These are phyloP conservation scores for Hericium rajendrae DNA, from an alignment of 768 basidiomycete species.

Conservation along the genomic window DNA sequence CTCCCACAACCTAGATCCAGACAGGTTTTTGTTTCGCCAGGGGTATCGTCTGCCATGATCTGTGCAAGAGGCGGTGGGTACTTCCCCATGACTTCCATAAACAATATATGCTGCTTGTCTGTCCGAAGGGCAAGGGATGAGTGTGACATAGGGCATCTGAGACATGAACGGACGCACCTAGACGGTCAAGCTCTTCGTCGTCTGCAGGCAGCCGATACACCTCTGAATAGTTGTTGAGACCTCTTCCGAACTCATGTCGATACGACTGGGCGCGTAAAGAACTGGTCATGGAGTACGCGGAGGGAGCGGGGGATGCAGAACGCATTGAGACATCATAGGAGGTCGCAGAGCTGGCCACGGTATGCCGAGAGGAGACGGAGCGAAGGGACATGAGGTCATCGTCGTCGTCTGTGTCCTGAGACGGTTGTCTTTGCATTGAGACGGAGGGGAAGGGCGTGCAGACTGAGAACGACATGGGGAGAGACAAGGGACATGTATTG, in stretches of 20 bases:
- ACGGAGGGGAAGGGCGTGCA: conserved; percentile 3
- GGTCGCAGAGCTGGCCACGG: conserved; percentile 39
- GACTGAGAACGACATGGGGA: conserved; percentile 12
- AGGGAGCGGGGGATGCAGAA: conserved; percentile 56
- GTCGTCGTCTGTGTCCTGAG: conserved; percentile 34
- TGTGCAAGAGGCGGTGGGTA: conserved; percentile 51
- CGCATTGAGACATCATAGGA: conserved; percentile 54
- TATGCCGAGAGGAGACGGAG: conserved; percentile 28
- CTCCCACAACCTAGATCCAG: conserved; percentile 77
- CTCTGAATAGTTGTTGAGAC: conserved; percentile 69
- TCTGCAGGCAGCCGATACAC: conserved; percentile 74
- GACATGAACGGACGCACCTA: conserved; percentile 34
- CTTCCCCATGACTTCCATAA: conserved; percentile 55
- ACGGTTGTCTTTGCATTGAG: conserved; percentile 6
- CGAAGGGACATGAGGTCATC: conserved; percentile 35
- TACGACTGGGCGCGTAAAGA: conserved; percentile 51
- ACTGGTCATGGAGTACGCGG: conserved; percentile 59
- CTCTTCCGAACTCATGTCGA: conserved; percentile 58
- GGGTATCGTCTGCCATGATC: conserved; percentile 49
- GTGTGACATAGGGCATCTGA: neutral
- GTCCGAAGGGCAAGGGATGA: conserved; percentile 5
- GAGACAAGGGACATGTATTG: conserved; percentile 1
- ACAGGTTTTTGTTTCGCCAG: conserved; percentile 49
- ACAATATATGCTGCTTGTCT: conserved; percentile 65
- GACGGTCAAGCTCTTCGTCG: conserved; percentile 62